A percentile compares a stretch with the other conserved stretches of the same genome.
phyloP scores from a whole-genome alignment of 2,329 filamentous ascomycete genomes.

The Colletotrichum incanum region DNA sequence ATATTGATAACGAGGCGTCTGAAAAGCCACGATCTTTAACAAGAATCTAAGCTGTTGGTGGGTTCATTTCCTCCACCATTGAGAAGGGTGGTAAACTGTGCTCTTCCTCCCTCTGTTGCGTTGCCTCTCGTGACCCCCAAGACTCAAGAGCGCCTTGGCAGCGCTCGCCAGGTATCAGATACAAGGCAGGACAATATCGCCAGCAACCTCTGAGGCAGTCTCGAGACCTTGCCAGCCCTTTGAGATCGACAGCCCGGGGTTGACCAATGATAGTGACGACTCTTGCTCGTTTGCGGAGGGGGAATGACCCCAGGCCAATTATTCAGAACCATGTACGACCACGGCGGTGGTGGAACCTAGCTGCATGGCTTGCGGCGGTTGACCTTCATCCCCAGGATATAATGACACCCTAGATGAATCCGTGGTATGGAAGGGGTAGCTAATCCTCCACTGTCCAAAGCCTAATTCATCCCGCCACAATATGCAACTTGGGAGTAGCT shows the following conservation, averaged over 20 bases:
- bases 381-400: background rate
- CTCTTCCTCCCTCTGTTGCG: background rate
- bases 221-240: background rate
- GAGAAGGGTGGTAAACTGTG: background rate
- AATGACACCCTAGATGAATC: constrained; percentile 10
- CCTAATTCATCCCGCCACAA: constrained; percentile 5
- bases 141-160: constrained; percentile 8
- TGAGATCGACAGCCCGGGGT: constrained; percentile 4
- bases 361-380: constrained; percentile 4
- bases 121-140: constrained; percentile 3
- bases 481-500: background rate
- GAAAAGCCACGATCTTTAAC: constrained; percentile 15
- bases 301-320: constrained; percentile 2
- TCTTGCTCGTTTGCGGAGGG: background rate
- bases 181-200: background rate
- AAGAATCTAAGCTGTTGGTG: constrained; percentile 10
- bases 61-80: constrained; percentile 13
- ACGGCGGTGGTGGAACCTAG: background rate
- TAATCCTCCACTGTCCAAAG: background rate
- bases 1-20: background rate
- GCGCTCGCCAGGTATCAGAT: background rate
- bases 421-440: background rate
- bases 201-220: background rate
- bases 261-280: background rate
- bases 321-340: background rate